Evolutionary conservation across 352 stramenopile genomes (phyloP).

Genomic region (Globisporangium paroecandrum): DNA sequence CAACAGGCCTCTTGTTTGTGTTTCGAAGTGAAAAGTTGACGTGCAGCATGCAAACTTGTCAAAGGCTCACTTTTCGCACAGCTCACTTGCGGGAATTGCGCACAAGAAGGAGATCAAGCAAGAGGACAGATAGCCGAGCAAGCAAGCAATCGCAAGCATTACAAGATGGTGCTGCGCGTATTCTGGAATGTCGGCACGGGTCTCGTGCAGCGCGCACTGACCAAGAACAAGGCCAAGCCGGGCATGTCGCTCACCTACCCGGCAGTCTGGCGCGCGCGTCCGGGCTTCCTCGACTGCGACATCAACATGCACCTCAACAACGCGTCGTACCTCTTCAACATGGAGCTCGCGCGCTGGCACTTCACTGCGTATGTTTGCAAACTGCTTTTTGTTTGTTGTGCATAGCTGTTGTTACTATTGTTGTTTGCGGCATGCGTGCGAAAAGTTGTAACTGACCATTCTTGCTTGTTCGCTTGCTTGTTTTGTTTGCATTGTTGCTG

Average conservation of each 20-base stretch:
- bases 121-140: not conserved
- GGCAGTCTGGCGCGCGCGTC: conserved; percentile 60
- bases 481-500: not conserved
- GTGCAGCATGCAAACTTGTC: conserved; percentile 1
- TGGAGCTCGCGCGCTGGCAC: conserved; percentile 85
- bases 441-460: not conserved
- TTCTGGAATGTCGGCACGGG: conserved; percentile 65
- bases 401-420: not conserved
- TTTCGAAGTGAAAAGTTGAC: conserved; percentile 6
- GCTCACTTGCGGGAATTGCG: not conserved
- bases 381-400: conserved; percentile 1
- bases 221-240: conserved; percentile 42
- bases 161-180: conserved; percentile 60
- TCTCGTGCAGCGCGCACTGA: conserved; percentile 50
- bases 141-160: not conserved
- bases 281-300: conserved; percentile 74
- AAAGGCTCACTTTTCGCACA: not conserved
- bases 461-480: not conserved
- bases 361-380: conserved; percentile 48
- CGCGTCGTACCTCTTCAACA: conserved; percentile 75
- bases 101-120: not conserved
- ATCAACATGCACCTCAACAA: conserved; percentile 89
- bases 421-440: not conserved
- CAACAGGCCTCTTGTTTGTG: not conserved
- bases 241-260: conserved; percentile 63